Evolutionary conservation across 352 stramenopile species (phyloP).

Genomic region (Pythium chondricola): DNA sequence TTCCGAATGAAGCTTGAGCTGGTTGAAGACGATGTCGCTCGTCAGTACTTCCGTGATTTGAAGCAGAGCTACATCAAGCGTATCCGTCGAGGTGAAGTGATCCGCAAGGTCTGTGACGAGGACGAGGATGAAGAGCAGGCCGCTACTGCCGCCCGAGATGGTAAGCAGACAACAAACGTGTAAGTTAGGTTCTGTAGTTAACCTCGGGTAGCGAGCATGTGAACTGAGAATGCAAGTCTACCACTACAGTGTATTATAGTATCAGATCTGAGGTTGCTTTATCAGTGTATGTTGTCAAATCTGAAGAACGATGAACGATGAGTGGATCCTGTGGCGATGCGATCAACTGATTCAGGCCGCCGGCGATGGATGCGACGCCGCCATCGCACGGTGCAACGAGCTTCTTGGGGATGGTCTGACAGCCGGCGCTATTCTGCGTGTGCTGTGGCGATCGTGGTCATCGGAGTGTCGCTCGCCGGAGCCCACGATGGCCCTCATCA

Average conservation of each 20-base stretch:
- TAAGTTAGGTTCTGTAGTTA: too few relatives aligned
- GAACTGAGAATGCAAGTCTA: not conserved
- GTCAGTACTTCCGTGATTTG: slow-evolving; percentile 45
- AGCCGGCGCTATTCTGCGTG: too few relatives aligned
- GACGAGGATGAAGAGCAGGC: not conserved
- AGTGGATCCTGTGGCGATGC: too few relatives aligned
- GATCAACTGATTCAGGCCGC: too few relatives aligned
- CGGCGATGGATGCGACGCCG: too few relatives aligned
- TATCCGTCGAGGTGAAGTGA: slow-evolving; percentile 11
- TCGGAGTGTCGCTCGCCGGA: too few relatives aligned
- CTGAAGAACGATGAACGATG: too few relatives aligned
- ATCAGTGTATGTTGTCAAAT: too few relatives aligned
- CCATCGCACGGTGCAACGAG: too few relatives aligned
- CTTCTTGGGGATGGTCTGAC: too few relatives aligned
- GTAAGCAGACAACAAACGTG: slow-evolving; percentile 9
- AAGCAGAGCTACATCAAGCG: slow-evolving; percentile 51
- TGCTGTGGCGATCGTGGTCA: too few relatives aligned
- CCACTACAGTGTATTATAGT: not conserved
- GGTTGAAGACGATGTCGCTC: slow-evolving; percentile 32
- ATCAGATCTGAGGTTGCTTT: not conserved
- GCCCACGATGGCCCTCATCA: too few relatives aligned
- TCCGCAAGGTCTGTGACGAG: not conserved
- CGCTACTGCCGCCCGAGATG: not conserved
- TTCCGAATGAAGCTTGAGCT: slow-evolving; percentile 47
- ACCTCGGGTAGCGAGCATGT: not conserved